Evolutionary conservation across 2,329 filamentous ascomycete species (phyloP).

Genomic region (Scedosporium minutisporum): DNA sequence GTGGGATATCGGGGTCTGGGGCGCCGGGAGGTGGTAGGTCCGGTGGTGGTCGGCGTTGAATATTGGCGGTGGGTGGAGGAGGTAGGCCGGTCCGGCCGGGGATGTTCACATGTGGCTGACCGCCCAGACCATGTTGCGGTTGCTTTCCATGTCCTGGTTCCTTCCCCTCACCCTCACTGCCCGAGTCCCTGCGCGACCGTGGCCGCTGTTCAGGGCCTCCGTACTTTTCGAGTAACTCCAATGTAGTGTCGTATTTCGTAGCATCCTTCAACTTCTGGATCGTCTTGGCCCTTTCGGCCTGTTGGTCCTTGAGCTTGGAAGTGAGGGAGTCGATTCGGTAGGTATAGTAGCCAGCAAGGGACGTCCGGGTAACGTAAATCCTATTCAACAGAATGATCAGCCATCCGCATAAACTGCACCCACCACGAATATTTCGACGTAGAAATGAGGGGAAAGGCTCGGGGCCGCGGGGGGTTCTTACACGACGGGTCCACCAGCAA

Average conservation of each 20-base stretch:
- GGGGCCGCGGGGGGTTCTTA: conserved; percentile 29
- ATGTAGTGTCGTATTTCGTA: conserved; percentile 91
- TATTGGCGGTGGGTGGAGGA: conserved; percentile 56
- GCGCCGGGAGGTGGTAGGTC: conserved; percentile 16
- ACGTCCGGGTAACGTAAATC: conserved; percentile 67
- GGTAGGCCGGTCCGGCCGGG: conserved; percentile 36
- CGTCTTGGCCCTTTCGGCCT: conserved; percentile 71
- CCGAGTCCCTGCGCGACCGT: neutral
- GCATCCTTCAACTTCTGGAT: conserved; percentile 92
- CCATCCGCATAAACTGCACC: no score
- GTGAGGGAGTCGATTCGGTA: conserved; percentile 67
- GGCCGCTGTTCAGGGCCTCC: conserved; percentile 52
- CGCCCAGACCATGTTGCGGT: conserved; percentile 12
- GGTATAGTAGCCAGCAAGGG: conserved; percentile 63
- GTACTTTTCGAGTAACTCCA: conserved; percentile 90
- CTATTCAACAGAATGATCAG: conserved; percentile 28
- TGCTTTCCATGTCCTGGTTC: conserved; percentile 11
- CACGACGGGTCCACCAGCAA: conserved; percentile 71
- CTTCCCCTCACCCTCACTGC: conserved; percentile 9
- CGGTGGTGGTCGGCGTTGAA: conserved; percentile 30
- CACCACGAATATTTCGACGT: neutral
- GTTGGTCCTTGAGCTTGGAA: conserved; percentile 60
- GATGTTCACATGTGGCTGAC: conserved; percentile 10
- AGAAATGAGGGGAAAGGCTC: neutral
- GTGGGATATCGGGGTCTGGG: conserved; percentile 18